Base-by-base conservation (phyloP, 2,329 filamentous ascomycete species). In the Microsporum audouinii region DNA sequence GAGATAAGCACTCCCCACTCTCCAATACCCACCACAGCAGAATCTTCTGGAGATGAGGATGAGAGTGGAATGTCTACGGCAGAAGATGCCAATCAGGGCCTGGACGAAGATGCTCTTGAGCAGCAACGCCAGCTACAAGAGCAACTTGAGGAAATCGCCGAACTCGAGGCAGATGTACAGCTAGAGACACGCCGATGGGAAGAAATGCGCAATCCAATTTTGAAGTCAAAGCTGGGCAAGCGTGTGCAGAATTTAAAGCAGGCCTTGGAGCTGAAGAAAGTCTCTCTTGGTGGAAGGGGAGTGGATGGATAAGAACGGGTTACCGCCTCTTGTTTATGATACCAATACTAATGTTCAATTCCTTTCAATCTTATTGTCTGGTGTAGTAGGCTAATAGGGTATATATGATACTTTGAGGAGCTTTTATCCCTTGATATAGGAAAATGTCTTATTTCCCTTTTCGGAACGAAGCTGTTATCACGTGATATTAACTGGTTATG, bases 51-150 rank as follows among this genome's bases (percentile, higher is more conserved):
- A 6, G 76, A 73, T 53, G 75, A 75, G 0, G 71, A 70, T 0
- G 73, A 73, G 8, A 74, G 72, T 8, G 73, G 71, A 4, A 71
- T 70, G 5, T 69, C 71, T n/a, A 70, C 64, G 3, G 66, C 70
- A 2, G 71, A 72, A 47, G 65, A 66, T 14, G 67, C 68, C 10
- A 68, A 71, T 23, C 72, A 72, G 7, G 74, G 74, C 39, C 60
- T 76, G 14, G 75, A 77, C 49, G 75, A 77, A n/a, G 76, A 77
- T 47, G 72, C 75, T 31, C 65, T 72, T 17, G 75, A 75, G 64
- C 71, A 70, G 62, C 75, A 73, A 60, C 74, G 69, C 31, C 72
- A 76, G 51, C 65, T 75, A 36, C 74, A 77, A 61, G 73, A 78
- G 61, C 74, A 75, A 55, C 74, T 74, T 12, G 77, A 79, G 63